Evolutionary conservation across 2,329 filamentous ascomycete genomes (phyloP).

Genomic region (Diaporthe velutina): DNA sequence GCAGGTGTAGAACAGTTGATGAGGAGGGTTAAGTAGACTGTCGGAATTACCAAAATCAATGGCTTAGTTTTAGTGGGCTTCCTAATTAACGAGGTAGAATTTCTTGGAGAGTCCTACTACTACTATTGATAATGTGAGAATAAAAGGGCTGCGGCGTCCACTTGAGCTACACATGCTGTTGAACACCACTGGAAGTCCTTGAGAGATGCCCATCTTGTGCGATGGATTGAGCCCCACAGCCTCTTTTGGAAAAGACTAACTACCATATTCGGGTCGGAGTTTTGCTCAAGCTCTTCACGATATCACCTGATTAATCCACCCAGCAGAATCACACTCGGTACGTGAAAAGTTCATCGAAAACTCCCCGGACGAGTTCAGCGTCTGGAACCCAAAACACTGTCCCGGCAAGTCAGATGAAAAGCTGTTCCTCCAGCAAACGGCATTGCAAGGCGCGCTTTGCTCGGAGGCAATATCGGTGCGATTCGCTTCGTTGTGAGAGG

Average conservation of each 20-base stretch:
- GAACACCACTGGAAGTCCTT: not conserved
- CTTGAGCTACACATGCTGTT: too few species aligned
- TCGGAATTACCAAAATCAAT: too few species aligned
- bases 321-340: not conserved
- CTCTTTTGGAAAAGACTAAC: not conserved
- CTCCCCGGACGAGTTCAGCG: not conserved
- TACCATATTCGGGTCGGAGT: too few species aligned
- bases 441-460: not conserved
- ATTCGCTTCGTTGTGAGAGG: not conserved
- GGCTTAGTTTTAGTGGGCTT: too few species aligned
- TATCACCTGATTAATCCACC: conserved; percentile 12
- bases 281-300: not conserved
- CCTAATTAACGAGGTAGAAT: too few species aligned
- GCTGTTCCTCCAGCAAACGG: not conserved
- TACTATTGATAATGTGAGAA: too few species aligned
- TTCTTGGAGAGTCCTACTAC: too few species aligned
- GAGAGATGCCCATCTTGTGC: not conserved
- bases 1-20: not conserved
- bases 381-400: not conserved
- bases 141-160: too few species aligned
- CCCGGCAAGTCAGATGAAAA: not conserved
- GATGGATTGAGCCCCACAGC: not conserved
- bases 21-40: conserved; percentile 1
- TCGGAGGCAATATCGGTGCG: not conserved
- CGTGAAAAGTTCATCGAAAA: not conserved